phyloP scores from a whole-genome alignment of 2,329 filamentous ascomycete genomes.

The Xylariaceae sp. region DNA sequence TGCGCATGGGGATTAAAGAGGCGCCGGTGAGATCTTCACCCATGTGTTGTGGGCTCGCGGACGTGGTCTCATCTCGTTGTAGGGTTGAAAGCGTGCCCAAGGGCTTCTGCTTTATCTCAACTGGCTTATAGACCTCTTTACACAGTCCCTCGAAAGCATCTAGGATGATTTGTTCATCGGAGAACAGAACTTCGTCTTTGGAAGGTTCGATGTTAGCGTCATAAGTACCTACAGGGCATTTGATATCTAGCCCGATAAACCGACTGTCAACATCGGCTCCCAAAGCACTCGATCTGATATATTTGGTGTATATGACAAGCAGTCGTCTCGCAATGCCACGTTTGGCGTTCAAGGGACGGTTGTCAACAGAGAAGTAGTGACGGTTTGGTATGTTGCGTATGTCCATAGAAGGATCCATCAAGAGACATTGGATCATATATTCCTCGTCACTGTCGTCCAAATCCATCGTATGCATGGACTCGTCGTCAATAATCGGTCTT shows the following conservation, averaged over 20 bases:
- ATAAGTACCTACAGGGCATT: conserved; percentile 59
- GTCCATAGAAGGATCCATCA: conserved; percentile 51
- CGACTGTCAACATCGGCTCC: conserved; percentile 38
- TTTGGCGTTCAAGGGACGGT: conserved; percentile 55
- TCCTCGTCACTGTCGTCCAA: conserved; percentile 5
- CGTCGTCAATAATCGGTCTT: conserved; percentile 3
- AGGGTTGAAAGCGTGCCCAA: neutral
- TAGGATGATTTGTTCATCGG: conserved; percentile 45
- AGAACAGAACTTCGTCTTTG: conserved; percentile 70
- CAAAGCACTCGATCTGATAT: conserved; percentile 32
- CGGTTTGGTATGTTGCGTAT: conserved; percentile 43
- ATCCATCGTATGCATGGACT: conserved; percentile 5
- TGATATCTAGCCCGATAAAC: conserved; percentile 62
- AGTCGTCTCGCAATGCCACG: conserved; percentile 60
- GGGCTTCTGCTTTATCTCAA: neutral
- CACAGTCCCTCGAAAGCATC: conserved; percentile 45
- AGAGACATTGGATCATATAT: conserved; percentile 52
- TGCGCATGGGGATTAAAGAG: too few species aligned
- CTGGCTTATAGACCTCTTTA: conserved; percentile 34
- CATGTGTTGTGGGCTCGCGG: too few species aligned
- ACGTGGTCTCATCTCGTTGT: neutral
- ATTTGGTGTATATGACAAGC: conserved; percentile 46
- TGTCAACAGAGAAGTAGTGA: conserved; percentile 65
- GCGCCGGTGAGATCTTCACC: too few species aligned
- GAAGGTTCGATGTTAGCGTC: conserved; percentile 68